These are phyloP conservation scores for Phytophthora quininea DNA, from an alignment of 352 stramenopile species.

Conservation along the genomic window DNA sequence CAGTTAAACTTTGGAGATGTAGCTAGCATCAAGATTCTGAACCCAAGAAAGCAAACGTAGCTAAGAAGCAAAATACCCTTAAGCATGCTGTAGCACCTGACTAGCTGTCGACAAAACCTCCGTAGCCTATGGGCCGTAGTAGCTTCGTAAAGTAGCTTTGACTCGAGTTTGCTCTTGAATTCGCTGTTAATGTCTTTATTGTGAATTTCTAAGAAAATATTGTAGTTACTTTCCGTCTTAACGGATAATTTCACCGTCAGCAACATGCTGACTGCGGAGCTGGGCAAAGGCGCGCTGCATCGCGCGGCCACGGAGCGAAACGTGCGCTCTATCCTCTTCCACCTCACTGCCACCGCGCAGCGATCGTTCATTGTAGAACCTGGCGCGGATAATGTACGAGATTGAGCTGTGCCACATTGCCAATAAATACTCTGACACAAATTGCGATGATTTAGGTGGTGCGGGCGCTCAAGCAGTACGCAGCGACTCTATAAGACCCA, in stretches of 20 bases:
- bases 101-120: no score
- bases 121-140: no score
- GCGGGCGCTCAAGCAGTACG: constrained; percentile 33
- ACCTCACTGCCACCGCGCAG: constrained; percentile 29
- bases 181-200: no score
- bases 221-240: no score
- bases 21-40: not conserved
- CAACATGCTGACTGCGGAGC: not conserved
- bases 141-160: no score
- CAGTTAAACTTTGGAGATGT: not conserved
- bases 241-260: not conserved
- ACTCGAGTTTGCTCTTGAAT: no score
- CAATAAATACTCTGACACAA: not conserved
- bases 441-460: constrained; percentile 20
- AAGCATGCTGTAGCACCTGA: no score
- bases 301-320: constrained; percentile 43
- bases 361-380: constrained; percentile 7
- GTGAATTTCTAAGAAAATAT: no score
- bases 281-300: constrained; percentile 25
- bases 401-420: constrained; percentile 1
- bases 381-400: constrained; percentile 27
- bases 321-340: constrained; percentile 57
- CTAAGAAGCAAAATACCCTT: no score
- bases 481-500: no score
- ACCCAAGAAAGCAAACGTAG: no score